Percentiles rank a stretch among this genome's conserved stretches.
phyloP scores from a whole-genome alignment of 2,329 filamentous ascomycete genomes.

The Verruconis gallopava region DNA sequence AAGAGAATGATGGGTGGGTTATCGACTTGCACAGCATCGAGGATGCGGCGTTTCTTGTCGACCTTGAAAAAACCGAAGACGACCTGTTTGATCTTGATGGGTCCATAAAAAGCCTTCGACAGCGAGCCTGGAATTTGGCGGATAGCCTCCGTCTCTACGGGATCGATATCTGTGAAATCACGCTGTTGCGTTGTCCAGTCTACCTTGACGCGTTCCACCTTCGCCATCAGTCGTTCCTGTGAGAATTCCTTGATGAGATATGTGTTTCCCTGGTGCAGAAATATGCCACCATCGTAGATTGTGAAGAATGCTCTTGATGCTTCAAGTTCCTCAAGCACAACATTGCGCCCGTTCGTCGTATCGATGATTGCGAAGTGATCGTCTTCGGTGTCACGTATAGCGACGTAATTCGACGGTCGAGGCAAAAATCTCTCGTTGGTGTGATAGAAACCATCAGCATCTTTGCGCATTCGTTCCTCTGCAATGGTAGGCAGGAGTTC shows the following conservation, averaged over 20 bases:
- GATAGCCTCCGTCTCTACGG: conserved; percentile 80
- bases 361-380: conserved; percentile 93
- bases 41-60: conserved; percentile 70
- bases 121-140: conserved; percentile 52
- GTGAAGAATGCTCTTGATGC: conserved; percentile 90
- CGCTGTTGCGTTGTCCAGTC: conserved; percentile 92
- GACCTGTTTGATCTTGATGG: conserved; percentile 72
- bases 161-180: conserved; percentile 89
- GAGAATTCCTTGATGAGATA: conserved; percentile 86
- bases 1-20: conserved; percentile 79
- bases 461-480: conserved; percentile 57
- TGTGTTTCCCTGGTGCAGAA: conserved; percentile 86
- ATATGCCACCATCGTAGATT: conserved; percentile 93
- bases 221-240: conserved; percentile 67
- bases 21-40: conserved; percentile 86
- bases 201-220: conserved; percentile 77
- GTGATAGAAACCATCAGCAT: conserved; percentile 74
- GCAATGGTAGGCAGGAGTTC: conserved; percentile 58
- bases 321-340: conserved; percentile 89
- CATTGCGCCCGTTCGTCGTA: conserved; percentile 67
- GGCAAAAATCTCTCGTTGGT: conserved; percentile 82
- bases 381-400: conserved; percentile 80
- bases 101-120: conserved; percentile 69
- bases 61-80: conserved; percentile 97
- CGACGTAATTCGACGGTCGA: conserved; percentile 66